Evolutionary conservation across 2,329 filamentous ascomycete species (phyloP), one percentile per base, ranked within the genome.

Genomic region (Scedosporium aurantiacum): DNA sequence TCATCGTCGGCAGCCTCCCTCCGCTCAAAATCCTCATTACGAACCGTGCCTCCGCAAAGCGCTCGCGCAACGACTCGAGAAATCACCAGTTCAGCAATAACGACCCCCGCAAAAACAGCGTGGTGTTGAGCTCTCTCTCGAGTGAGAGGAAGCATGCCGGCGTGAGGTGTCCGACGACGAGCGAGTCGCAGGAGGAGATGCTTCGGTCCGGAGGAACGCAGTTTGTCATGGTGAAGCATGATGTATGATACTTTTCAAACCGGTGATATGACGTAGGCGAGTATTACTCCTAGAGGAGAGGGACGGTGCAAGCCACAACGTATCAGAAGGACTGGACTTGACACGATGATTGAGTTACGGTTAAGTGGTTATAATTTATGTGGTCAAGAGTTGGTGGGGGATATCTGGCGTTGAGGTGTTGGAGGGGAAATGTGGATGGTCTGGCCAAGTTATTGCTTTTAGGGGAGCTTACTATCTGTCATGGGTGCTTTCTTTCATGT

Each of bases 1-100:
- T 68, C 23, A 59, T 67, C 16, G 65, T 68, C 16, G 66, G 67
- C 5, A 67, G 63, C 1, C 60, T 68, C 2, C 65, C 64, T 1
- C 60, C 67, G 2, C 64, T 68, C 41, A 68, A 67, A 43, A 55
- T 57, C 5, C 45, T 68, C 32, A 43, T 67, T 6, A 61, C 65
- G 12, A 60, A 41, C 18, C 55, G 55, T 6, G 60, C 60, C 8
- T 41, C 55, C 1, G 18, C 59, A 14, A 52, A 55, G 14, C 58
- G 58, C 8, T 41, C 58, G 8, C 58, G 60, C 37, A 21, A 57
- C 37, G 54, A 10, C 23, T 61, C 60, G 4, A 10, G 40, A 2
- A 32, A 45, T 1, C 32, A 37, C 5, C 32, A 50, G 23, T n/a
- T 41, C 21, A 28, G 37, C 52, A 57, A 57, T 10, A 25, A 14